Base-by-base conservation (phyloP, 2,329 filamentous ascomycete species). In the Exserohilum turcica region DNA sequence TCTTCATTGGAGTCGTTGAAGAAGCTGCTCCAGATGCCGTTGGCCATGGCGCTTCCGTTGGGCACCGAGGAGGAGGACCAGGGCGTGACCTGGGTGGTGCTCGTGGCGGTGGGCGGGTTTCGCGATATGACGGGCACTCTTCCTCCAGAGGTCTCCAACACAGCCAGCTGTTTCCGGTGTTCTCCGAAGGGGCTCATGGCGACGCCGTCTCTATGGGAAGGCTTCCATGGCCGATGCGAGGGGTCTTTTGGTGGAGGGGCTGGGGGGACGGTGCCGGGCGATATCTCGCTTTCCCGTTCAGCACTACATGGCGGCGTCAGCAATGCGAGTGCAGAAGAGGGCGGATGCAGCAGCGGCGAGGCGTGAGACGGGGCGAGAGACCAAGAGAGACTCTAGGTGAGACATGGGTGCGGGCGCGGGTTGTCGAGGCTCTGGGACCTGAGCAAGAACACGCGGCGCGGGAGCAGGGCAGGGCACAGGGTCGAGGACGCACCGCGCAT, bases 1-100 rank as follows among this genome's bases (percentile, higher is more conserved):
- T 86, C 87, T 67, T 92, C 89, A 77, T 82, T 88, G 29, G 88
- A 90, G 69, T 92, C 87, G 73, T 91, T 86, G 76, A 85, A 89
- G 74, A 91, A 92, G 72, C 80, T 88, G 56, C 73, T 69, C 64
- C 69, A 80, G 36, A 79, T 74, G 52, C 74, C 78, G 35, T 75
- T 73, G 16, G 78, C 72, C 72, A 79, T 77, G 37, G 67, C 67
- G 28, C 68, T 65, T 38, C 74, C 72, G 65, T 75, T 76, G 47
- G 66, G 59, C 21, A 24, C 21, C 7, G 21, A 24, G 29, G 54
- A 56, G 7, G 59, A 60, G 27, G 86, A 83, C 62, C 83, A 85
- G 54, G 80, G 76, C 53, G 79, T 78, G 32, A 79, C 77, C 61
- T 79, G 76, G 36, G 80, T 81, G 52, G 78, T 80, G 42, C 82